Evolutionary conservation across 2,329 filamentous ascomycete genomes (phyloP), one percentile per base, ranked within the genome.

Genomic region (Alternaria novae-zelandiae): DNA sequence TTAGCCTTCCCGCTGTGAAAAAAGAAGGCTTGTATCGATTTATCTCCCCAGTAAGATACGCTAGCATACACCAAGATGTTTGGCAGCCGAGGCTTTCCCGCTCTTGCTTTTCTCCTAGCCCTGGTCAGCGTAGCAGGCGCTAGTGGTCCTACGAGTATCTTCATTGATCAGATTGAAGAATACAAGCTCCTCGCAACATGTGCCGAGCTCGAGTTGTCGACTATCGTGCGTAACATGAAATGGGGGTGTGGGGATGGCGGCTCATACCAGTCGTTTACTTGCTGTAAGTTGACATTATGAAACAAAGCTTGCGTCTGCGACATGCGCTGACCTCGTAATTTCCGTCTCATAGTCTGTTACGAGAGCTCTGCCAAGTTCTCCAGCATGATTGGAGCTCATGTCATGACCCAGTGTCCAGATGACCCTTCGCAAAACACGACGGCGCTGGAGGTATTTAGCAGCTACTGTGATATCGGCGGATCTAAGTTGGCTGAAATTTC

Each of bases 331-430:
- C 28, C 28, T 32, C 6, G 28, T 32, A 4, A 32, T 32, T 32
- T 32, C 28, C 6, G 28, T 7, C 5, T 32, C 12, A 32, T 6
- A 32, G 28, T 57, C 28, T 57, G 54, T 12, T 57, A 57, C 13
- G 54, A 57, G 28, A 57, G 54, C 20, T 57, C 54, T n/a, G 54
- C 54, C 54, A 57, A 47, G 26, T 57, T 49, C 44, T 57, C 54
- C 26, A 47, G 54, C 43, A 57, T 57, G 20, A 57, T 57, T 12
- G 54, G 54, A 12, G 26, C 8, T n/a, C 49, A 51, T 23, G 28
- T 51, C 13, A 30, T 30, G 17, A 51, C 49, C 49, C 9, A 32
- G 17, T 51, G 49, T 51, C 49, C 49, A 8, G 49, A 51, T 12
- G 49, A 51, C 15, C 49, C 49, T 51, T 36, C 49, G 17, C 49